Conservation (phyloP, 257 asterid genomes). For the Solanum habrochaites region DNA sequence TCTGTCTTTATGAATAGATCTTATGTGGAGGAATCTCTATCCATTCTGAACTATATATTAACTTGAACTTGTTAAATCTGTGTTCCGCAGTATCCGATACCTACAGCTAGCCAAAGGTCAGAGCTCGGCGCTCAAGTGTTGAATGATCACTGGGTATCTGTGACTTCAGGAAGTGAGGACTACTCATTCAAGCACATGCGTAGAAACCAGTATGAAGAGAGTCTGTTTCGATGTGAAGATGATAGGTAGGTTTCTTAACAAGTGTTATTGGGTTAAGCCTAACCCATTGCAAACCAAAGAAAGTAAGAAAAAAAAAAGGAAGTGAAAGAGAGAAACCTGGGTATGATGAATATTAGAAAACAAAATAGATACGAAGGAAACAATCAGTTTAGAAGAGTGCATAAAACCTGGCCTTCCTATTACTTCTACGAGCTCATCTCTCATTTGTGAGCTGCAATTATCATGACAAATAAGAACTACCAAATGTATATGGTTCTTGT, state of each 20-base stretch:
- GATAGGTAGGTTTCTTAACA: conserved; percentile 2
- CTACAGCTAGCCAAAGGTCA: conserved; percentile 66
- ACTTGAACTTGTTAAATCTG: background rate
- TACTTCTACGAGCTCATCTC: background rate
- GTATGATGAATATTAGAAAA: background rate
- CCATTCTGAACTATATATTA: background rate
- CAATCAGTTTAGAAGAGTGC: background rate
- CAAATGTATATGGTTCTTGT: background rate
- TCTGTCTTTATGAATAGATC: background rate
- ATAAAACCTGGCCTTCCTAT: background rate
- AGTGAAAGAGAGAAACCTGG: background rate
- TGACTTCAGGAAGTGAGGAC: conserved; percentile 33
- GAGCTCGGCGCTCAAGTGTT: conserved; percentile 68
- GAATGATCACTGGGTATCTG: conserved; percentile 78
- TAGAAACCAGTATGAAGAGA: conserved; percentile 35
- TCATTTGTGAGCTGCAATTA: background rate
- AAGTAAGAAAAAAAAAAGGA: background rate
- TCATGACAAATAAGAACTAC: background rate
- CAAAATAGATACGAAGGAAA: background rate
- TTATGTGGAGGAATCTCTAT: background rate
- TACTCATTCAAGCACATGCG: conserved; percentile 41
- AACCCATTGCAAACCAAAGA: background rate
- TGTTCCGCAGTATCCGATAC: conserved; percentile 50
- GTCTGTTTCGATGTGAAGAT: conserved; percentile 32
- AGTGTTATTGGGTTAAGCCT: background rate